These are phyloP conservation scores for Actinomortierella ambigua DNA, from an alignment of 371 early-diverging fungal species.

Conservation along the genomic window DNA sequence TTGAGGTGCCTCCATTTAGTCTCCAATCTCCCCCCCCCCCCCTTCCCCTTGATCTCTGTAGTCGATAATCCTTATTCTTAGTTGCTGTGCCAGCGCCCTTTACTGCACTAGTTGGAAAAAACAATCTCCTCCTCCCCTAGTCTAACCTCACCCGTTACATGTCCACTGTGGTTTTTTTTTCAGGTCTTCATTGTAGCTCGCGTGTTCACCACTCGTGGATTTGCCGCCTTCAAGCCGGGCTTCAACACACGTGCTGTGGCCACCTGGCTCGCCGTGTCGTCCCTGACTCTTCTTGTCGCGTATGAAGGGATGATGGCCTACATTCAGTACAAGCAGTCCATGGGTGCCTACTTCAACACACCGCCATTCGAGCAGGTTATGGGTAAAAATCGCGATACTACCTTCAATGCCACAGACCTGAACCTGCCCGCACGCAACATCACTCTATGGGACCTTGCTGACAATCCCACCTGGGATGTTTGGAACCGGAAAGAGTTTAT, in stretches of 20 bases:
- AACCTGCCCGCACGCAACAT: constrained; percentile 8
- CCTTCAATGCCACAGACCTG: not conserved
- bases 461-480: constrained; percentile 10
- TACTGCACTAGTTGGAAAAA: no score
- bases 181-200: constrained; percentile 41
- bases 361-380: constrained; percentile 4
- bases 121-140: no score
- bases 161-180: no score
- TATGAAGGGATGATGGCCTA: constrained; percentile 30
- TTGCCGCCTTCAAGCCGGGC: constrained; percentile 40
- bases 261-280: constrained; percentile 33
- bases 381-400: not conserved
- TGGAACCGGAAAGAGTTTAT: no score
- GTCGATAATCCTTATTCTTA: no score
- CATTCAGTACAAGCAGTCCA: constrained; percentile 31
- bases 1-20: no score
- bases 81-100: no score
- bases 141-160: no score
- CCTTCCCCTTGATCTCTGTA: no score
- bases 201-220: constrained; percentile 41
- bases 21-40: no score
- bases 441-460: constrained; percentile 16
- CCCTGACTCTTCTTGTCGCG: constrained; percentile 20
- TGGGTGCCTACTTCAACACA: constrained; percentile 22
- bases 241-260: constrained; percentile 39